Conservation (phyloP, 2,329 filamentous ascomycete genomes). For the Apiospora pterosperma region DNA sequence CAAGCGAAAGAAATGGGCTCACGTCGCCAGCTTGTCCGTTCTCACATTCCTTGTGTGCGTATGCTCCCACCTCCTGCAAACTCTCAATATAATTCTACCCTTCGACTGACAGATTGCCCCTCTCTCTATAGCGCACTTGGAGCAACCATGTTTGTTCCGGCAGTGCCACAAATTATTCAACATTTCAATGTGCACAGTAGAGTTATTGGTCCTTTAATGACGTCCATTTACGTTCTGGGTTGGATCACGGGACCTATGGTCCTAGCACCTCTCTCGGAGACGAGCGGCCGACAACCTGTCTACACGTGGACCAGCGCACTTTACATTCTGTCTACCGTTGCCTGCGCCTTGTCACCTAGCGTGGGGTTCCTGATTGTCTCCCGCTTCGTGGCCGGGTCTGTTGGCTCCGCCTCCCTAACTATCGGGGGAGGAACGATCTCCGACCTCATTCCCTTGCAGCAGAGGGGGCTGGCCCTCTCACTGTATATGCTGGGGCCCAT, state of each 20-base stretch:
- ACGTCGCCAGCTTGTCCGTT: neutral
- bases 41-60: neutral
- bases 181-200: neutral
- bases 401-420: slow-evolving; percentile 18
- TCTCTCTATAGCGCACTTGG: neutral
- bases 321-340: slow-evolving; percentile 36
- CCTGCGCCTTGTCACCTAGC: slow-evolving; percentile 20
- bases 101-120: no score
- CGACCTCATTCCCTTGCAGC: slow-evolving; percentile 29
- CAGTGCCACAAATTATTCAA: neutral
- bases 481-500: slow-evolving; percentile 12
- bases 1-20: neutral
- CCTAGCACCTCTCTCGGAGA: slow-evolving; percentile 57
- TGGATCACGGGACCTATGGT: slow-evolving; percentile 46
- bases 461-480: slow-evolving; percentile 44
- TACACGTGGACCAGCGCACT: slow-evolving; percentile 45
- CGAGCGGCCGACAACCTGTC: slow-evolving; percentile 52
- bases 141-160: neutral
- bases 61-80: neutral
- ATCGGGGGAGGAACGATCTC: slow-evolving; percentile 8
- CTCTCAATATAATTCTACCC: no score
- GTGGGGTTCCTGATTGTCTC: slow-evolving; percentile 21
- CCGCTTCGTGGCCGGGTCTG: slow-evolving; percentile 23
- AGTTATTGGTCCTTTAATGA: neutral
- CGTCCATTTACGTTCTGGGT: slow-evolving; percentile 8